Evolutionary conservation across 2,329 filamentous ascomycete genomes (phyloP).

Genomic region (Aspergillus fructus): DNA sequence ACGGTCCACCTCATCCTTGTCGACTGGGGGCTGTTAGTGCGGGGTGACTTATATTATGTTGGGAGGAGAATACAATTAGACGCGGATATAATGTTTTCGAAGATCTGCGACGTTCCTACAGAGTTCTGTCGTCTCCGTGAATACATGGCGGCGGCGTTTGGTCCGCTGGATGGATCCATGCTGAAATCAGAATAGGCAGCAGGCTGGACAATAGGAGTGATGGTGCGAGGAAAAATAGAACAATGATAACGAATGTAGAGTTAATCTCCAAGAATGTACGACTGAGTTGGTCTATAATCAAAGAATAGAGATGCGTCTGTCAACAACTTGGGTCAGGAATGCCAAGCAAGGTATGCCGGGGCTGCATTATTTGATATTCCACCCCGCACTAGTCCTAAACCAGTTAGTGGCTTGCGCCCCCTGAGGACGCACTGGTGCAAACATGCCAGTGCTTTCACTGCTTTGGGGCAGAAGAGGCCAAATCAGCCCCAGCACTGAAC

Average conservation of each 20-base stretch:
- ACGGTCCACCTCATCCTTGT: conserved; percentile 94
- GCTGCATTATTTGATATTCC: conserved; percentile 41
- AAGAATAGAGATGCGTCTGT: conserved; percentile 7
- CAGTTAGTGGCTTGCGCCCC: conserved; percentile 34
- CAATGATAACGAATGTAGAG: conserved; percentile 2
- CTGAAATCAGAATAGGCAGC: conserved; percentile 3
- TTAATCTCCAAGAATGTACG: conserved; percentile 2
- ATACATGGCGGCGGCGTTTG: conserved; percentile 47
- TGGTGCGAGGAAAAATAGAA: conserved; percentile 4
- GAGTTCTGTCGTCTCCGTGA: conserved; percentile 43
- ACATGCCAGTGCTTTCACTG: no score
- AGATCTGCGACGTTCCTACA: conserved; percentile 62
- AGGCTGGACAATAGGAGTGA: neutral
- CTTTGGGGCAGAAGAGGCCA: conserved; percentile 15
- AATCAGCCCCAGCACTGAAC: conserved; percentile 38
- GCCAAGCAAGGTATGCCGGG: conserved; percentile 16
- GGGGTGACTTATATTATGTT: neutral
- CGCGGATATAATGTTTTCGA: conserved; percentile 94
- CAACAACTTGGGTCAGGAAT: conserved; percentile 5
- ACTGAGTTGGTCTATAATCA: neutral
- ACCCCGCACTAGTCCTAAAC: conserved; percentile 45
- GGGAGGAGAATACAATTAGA: conserved; percentile 74
- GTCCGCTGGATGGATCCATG: conserved; percentile 36
- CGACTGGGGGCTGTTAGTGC: conserved; percentile 59
- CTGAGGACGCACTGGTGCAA: no score